phyloP scores from a whole-genome alignment of 208 protist species.

The Balamuthia mandrillaris region DNA sequence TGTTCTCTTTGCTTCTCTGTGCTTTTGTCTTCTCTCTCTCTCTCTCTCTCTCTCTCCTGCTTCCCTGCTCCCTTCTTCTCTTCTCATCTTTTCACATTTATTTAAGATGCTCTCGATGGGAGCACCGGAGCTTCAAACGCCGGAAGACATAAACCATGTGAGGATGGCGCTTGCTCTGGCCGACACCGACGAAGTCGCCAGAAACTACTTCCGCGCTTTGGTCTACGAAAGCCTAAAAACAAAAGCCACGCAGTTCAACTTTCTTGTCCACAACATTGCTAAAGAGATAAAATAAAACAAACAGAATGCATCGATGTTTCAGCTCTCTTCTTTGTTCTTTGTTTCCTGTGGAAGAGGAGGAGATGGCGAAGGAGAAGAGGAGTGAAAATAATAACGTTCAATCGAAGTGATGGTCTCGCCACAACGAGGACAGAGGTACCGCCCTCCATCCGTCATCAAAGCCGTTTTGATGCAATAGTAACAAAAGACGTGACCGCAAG shows the following conservation, averaged over 20 bases:
- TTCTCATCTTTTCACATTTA: neutral
- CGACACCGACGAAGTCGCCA: constrained; percentile 52
- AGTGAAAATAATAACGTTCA: constrained; percentile 18
- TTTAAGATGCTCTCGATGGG: constrained; percentile 63
- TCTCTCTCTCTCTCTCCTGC: neutral
- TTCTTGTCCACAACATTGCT: constrained; percentile 73
- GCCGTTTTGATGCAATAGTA: constrained; percentile 58
- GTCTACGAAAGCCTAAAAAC: constrained; percentile 64
- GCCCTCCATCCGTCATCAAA: constrained; percentile 44
- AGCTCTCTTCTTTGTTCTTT: too few species aligned
- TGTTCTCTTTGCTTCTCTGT: neutral
- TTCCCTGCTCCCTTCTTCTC: neutral
- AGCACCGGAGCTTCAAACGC: constrained; percentile 54
- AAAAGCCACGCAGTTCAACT: constrained; percentile 70
- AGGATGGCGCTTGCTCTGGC: constrained; percentile 35
- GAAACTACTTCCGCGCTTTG: constrained; percentile 46
- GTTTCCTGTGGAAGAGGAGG: too few species aligned
- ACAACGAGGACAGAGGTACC: constrained; percentile 55
- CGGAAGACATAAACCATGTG: constrained; percentile 55
- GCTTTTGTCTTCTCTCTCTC: too few species aligned
- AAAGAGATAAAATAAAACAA: too few species aligned
- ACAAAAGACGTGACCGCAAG: constrained; percentile 52
- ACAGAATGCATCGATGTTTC: too few species aligned
- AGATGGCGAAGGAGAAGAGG: too few species aligned
- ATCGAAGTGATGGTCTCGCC: constrained; percentile 40